A percentile compares a stretch with the other conserved stretches of the same genome.
phyloP scores from a whole-genome alignment of 2,329 filamentous ascomycete species.

The Aurifilum marmelostoma region DNA sequence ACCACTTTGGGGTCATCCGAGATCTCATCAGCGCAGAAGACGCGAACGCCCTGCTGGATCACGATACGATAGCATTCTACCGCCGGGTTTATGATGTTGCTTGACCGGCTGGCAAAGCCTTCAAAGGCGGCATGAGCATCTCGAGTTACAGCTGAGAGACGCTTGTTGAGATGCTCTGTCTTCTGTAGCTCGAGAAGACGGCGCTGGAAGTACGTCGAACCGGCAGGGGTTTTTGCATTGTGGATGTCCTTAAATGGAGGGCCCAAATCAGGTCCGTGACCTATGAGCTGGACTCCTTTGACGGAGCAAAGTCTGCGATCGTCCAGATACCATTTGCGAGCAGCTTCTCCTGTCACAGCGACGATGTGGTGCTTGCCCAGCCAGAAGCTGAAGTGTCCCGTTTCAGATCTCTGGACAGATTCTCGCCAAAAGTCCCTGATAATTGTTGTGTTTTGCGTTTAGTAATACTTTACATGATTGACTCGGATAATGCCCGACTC shows the following conservation, averaged over 20 bases:
- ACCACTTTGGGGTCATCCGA: not conserved
- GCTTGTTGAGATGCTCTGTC: slow-evolving; percentile 15
- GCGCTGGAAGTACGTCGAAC: slow-evolving; percentile 22
- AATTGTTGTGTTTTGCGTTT: too few relatives aligned
- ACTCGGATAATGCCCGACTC: not conserved
- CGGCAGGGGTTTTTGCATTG: slow-evolving; percentile 2
- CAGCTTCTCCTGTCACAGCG: slow-evolving; percentile 23
- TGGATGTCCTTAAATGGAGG: not conserved
- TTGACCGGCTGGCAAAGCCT: not conserved
- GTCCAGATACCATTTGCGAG: slow-evolving; percentile 26
- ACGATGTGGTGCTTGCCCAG: slow-evolving; percentile 27
- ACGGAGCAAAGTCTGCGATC: slow-evolving; percentile 5
- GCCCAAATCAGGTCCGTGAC: not conserved
- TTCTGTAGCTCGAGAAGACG: slow-evolving; percentile 18
- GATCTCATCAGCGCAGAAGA: slow-evolving; percentile 2
- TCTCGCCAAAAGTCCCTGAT: slow-evolving; percentile 17
- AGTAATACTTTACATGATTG: too few relatives aligned
- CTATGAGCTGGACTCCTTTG: slow-evolving; percentile 1
- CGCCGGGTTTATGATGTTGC: not conserved
- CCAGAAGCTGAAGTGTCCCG: slow-evolving; percentile 30
- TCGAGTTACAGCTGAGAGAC: not conserved
- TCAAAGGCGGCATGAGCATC: not conserved
- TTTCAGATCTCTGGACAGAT: slow-evolving; percentile 9
- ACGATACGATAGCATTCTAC: not conserved
- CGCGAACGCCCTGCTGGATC: not conserved